These are phyloP conservation scores for Trichothecium roseum DNA, from an alignment of 2,329 filamentous ascomycete genomes.

Conservation along the genomic window DNA sequence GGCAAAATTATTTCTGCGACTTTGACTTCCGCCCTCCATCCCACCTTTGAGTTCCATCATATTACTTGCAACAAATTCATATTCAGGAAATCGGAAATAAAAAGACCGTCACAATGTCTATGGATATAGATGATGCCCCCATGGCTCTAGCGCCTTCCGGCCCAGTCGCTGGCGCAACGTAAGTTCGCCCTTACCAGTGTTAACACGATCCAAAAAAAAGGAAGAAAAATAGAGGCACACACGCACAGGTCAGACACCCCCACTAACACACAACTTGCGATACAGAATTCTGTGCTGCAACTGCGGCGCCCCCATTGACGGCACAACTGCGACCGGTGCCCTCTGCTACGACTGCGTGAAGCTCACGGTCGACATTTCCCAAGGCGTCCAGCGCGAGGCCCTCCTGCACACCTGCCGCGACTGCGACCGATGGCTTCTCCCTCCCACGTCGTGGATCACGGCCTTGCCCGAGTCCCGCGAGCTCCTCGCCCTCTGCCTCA, in stretches of 20 bases:
- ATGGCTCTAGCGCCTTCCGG: conserved; percentile 25
- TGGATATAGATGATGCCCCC: conserved; percentile 33
- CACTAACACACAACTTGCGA: neutral
- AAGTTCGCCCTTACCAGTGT: no score
- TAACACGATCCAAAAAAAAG: no score
- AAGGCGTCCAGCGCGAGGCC: conserved; percentile 84
- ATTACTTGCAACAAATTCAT: no score
- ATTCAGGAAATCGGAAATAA: no score
- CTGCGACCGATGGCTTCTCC: conserved; percentile 87
- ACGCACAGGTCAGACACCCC: conserved; percentile 2
- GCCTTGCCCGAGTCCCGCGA: conserved; percentile 83
- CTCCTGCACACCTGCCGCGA: conserved; percentile 86
- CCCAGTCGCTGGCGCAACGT: conserved; percentile 28
- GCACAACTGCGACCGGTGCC: conserved; percentile 73
- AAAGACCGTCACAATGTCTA: conserved; percentile 21
- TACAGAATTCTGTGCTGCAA: conserved; percentile 82
- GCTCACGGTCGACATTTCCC: conserved; percentile 84
- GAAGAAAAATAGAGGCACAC: no score
- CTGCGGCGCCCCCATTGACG: conserved; percentile 92
- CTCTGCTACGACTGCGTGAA: conserved; percentile 96
- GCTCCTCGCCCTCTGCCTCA: conserved; percentile 80
- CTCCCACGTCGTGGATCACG: conserved; percentile 76
- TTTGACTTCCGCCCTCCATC: neutral
- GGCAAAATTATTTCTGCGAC: conserved; percentile 8
- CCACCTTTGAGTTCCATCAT: neutral